Evolutionary conservation across 805 yeast genomes (phyloP).

Genomic region (Metschnikowia drakensbergensis): DNA sequence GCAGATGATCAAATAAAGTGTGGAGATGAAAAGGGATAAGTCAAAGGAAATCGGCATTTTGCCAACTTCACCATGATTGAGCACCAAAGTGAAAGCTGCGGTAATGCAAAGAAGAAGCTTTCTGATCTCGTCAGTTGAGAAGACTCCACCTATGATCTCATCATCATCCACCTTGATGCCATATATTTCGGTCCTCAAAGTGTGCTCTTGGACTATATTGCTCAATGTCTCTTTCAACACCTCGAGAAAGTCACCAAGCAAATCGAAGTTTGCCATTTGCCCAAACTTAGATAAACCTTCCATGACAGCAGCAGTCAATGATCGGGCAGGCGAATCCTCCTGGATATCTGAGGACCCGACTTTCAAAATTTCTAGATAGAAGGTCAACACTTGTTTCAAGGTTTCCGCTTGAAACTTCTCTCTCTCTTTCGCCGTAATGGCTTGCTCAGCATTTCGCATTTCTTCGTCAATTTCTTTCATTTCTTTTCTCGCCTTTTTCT

Average conservation of each 20-base stretch:
- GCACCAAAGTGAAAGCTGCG: slow-evolving; percentile 82
- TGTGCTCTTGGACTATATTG: slow-evolving; percentile 46
- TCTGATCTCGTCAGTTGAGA: slow-evolving; percentile 48
- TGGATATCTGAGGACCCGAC: slow-evolving; percentile 28
- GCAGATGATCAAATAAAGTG: slow-evolving; percentile 65
- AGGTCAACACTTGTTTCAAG: slow-evolving; percentile 62
- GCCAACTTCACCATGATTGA: slow-evolving; percentile 56
- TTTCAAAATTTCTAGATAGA: slow-evolving; percentile 75
- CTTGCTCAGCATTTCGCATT: slow-evolving; percentile 79
- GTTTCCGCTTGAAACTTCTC: slow-evolving; percentile 83
- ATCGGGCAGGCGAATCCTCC: slow-evolving; percentile 44
- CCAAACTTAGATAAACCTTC: slow-evolving; percentile 92
- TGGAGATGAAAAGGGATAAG: slow-evolving; percentile 72
- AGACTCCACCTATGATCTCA: slow-evolving; percentile 27
- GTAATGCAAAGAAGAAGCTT: slow-evolving; percentile 78
- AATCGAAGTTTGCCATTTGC: slow-evolving; percentile 86
- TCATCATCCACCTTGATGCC: slow-evolving; percentile 17
- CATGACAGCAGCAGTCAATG: slow-evolving; percentile 75
- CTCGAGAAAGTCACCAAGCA: slow-evolving; percentile 88
- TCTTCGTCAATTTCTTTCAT: slow-evolving; percentile 85
- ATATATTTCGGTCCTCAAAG: slow-evolving; percentile 28
- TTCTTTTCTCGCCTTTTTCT: slow-evolving; percentile 83
- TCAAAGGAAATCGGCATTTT: slow-evolving; percentile 68
- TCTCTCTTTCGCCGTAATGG: slow-evolving; percentile 82
- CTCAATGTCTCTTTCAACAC: slow-evolving; percentile 78